These are phyloP conservation scores for Jamesozyma hellenica DNA, from an alignment of 805 yeast species.

Conservation along the genomic window DNA sequence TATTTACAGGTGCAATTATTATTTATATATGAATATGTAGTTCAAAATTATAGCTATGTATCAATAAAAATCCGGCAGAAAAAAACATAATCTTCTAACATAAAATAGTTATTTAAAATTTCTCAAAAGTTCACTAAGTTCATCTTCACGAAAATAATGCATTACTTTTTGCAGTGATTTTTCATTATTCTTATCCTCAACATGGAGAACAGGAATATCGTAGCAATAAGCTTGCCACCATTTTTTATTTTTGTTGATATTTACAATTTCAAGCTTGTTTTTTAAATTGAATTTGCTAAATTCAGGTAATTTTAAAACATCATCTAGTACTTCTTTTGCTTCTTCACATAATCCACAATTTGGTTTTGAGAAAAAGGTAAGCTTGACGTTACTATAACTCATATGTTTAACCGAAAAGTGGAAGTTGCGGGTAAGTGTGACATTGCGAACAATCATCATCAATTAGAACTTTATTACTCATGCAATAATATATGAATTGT, in stretches of 20 bases:
- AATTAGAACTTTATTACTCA: no score
- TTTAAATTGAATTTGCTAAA: conserved; percentile 21
- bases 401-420: neutral
- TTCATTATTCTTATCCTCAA: conserved; percentile 38
- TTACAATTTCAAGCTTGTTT: conserved; percentile 35
- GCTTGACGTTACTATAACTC: conserved; percentile 12
- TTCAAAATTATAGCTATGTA: neutral
- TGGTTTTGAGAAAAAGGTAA: conserved; percentile 59
- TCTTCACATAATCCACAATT: conserved; percentile 61
- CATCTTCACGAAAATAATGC: conserved; percentile 53
- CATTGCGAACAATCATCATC: no score
- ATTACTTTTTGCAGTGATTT: conserved; percentile 48
- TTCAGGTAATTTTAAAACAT: conserved; percentile 28
- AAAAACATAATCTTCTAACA: no score
- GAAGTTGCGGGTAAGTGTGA: no score
- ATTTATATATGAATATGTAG: neutral
- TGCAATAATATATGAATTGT: no score
- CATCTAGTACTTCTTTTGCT: conserved; percentile 43
- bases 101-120: conserved; percentile 1
- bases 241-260: conserved; percentile 50
- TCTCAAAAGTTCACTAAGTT: conserved; percentile 42
- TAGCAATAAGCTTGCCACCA: conserved; percentile 69
- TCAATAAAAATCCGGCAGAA: neutral
- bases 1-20: neutral
- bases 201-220: conserved; percentile 71